A percentile compares a stretch with the other conserved stretches of the same genome.
Evolutionary conservation across 257 asterid genomes (phyloP).

Genomic region (Cinchona pubescens): DNA sequence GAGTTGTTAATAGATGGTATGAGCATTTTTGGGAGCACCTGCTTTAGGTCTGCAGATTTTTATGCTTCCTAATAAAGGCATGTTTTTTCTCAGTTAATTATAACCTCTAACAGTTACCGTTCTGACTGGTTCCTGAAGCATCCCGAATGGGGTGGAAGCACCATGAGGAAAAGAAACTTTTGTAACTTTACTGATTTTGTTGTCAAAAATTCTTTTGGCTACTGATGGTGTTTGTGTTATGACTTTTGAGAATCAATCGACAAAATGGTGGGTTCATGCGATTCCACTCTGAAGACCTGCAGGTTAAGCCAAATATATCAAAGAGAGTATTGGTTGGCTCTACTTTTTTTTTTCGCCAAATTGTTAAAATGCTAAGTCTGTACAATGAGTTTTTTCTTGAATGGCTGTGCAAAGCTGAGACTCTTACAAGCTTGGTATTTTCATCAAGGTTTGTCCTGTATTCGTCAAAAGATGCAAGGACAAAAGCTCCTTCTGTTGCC

Average conservation of each 20-base stretch:
- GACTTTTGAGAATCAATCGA: neutral
- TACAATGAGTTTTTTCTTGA: neutral
- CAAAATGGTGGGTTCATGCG: too few relatives aligned
- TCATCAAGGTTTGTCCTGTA: neutral
- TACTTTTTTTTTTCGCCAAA: neutral
- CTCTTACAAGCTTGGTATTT: neutral
- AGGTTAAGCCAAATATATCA: neutral
- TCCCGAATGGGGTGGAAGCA: too few relatives aligned
- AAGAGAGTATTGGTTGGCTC: neutral
- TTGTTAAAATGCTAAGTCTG: neutral
- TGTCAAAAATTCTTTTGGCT: neutral
- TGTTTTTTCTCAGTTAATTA: neutral
- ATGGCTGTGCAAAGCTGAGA: neutral
- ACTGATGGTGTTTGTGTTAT: neutral
- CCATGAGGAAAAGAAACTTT: neutral
- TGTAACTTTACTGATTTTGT: neutral
- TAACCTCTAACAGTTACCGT: neutral
- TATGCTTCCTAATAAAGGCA: constrained; percentile 3
- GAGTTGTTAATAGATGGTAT: neutral
- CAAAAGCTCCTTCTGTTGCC: neutral
- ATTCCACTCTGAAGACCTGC: neutral
- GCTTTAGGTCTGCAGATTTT: constrained; percentile 5
- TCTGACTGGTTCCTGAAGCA: neutral
- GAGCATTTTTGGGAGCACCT: neutral
- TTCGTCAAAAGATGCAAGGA: neutral